Evolutionary conservation across 305 asterid species (phyloP).

Genomic region (Rubia peregrina): DNA sequence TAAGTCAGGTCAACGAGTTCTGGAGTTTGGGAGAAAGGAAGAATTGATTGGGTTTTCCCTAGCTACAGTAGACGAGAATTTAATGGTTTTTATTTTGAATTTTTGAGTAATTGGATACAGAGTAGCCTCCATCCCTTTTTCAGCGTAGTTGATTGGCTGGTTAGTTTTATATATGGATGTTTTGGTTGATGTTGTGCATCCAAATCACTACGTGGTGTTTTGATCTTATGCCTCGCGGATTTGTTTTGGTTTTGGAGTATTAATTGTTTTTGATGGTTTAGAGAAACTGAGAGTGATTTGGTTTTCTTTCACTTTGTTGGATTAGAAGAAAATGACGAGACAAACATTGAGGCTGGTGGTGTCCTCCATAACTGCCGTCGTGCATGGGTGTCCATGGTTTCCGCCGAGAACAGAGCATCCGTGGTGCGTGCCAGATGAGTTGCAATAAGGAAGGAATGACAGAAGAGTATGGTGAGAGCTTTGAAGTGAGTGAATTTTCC

Average conservation of each 20-base stretch:
- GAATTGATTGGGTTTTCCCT: too few species aligned
- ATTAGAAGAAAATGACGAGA: neutral
- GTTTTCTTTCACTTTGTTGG: neutral
- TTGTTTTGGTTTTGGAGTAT: neutral
- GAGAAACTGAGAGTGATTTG: neutral
- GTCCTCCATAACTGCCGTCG: too few species aligned
- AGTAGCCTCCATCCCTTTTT: neutral
- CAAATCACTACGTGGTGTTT: neutral
- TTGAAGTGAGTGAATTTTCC: too few species aligned
- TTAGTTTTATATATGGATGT: neutral
- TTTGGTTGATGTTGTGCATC: neutral
- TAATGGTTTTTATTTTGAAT: too few species aligned
- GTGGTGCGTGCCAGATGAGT: too few species aligned
- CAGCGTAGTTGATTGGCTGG: neutral
- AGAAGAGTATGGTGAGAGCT: too few species aligned
- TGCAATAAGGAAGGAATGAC: too few species aligned
- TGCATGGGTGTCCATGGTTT: too few species aligned
- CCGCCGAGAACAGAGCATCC: too few species aligned
- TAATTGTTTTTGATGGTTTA: neutral
- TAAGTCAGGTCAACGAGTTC: neutral
- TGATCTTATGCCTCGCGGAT: neutral
- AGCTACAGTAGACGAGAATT: too few species aligned
- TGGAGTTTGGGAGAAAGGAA: slow-evolving; percentile 1
- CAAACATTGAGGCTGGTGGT: too few species aligned
- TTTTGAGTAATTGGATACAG: too few species aligned